These are phyloP conservation scores for Magnaporthiopsis incrustans DNA, from an alignment of 2,329 filamentous ascomycete species.

Conservation along the genomic window DNA sequence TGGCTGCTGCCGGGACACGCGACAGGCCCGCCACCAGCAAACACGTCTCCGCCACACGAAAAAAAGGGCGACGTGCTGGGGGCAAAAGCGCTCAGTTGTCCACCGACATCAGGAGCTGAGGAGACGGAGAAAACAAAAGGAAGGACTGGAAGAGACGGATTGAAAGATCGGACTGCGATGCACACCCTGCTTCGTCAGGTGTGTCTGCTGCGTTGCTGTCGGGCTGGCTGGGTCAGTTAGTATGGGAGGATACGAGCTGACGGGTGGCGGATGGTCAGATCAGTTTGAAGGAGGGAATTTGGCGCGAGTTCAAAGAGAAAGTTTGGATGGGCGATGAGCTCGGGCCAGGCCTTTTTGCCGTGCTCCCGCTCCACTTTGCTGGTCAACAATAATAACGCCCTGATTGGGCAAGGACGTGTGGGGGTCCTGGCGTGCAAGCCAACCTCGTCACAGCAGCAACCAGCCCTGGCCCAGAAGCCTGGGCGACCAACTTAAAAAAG, in stretches of 20 bases:
- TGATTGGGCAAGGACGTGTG: slow-evolving; percentile 4
- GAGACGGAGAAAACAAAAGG: not conserved
- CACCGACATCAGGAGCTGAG: not conserved
- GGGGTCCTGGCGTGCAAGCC: slow-evolving; percentile 1
- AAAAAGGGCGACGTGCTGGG: not conserved
- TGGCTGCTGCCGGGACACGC: not conserved
- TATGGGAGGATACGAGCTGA: not conserved
- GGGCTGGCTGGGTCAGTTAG: too few relatives aligned
- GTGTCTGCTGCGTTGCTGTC: not conserved
- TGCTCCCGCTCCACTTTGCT: not conserved
- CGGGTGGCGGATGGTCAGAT: slow-evolving; percentile 1
- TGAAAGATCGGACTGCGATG: not conserved
- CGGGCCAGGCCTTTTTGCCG: slow-evolving; percentile 2
- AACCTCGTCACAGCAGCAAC: slow-evolving; percentile 4
- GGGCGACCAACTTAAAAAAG: not conserved
- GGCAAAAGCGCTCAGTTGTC: not conserved
- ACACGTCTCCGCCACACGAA: not conserved
- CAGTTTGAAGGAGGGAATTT: slow-evolving; percentile 1
- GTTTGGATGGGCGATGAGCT: slow-evolving; percentile 5
- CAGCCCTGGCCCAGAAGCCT: not conserved
- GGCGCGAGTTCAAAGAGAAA: slow-evolving; percentile 5
- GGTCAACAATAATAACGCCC: slow-evolving; percentile 7
- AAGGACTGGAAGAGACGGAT: not conserved
- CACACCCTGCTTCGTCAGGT: not conserved
- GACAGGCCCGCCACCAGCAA: not conserved